Conservation (phyloP, 2,329 filamentous ascomycete genomes). For the Lecanicillium sp. region DNA sequence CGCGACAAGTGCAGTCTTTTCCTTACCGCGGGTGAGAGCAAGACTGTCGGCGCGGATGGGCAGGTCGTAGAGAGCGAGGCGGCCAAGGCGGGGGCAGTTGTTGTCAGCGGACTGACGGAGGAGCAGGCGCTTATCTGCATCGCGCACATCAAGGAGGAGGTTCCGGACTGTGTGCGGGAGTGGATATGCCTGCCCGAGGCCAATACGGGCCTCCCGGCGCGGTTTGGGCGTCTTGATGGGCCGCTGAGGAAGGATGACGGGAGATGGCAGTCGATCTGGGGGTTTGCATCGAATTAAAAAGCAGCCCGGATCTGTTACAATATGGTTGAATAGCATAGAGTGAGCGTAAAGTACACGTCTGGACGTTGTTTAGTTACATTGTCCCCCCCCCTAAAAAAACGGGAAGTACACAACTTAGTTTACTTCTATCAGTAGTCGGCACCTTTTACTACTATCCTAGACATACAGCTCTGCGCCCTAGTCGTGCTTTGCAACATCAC, state of each 20-base stretch:
- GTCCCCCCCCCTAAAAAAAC: no score
- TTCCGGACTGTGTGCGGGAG: slow-evolving; percentile 74
- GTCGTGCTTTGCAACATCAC: no score
- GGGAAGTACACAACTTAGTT: no score
- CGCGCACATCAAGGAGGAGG: slow-evolving; percentile 84
- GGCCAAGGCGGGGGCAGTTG: slow-evolving; percentile 38
- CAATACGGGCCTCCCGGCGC: slow-evolving; percentile 53
- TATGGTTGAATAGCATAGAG: no score
- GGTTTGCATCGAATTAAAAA: slow-evolving; percentile 23
- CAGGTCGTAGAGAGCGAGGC: slow-evolving; percentile 42
- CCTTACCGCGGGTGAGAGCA: slow-evolving; percentile 58
- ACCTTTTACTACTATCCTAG: no score
- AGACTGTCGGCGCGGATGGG: slow-evolving; percentile 28
- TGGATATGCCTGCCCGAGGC: slow-evolving; percentile 83
- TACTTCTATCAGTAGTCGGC: no score
- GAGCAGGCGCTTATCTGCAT: slow-evolving; percentile 85
- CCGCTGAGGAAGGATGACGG: slow-evolving; percentile 51
- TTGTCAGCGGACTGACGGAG: slow-evolving; percentile 56
- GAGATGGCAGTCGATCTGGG: slow-evolving; percentile 64
- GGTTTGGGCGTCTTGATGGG: slow-evolving; percentile 58
- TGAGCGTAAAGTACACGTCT: no score
- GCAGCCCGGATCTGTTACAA: background rate
- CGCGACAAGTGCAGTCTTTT: slow-evolving; percentile 85
- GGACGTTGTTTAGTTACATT: no score
- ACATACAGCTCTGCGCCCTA: no score